Conservation (phyloP, 805 yeast species). For the Kuraishia capsulata region DNA sequence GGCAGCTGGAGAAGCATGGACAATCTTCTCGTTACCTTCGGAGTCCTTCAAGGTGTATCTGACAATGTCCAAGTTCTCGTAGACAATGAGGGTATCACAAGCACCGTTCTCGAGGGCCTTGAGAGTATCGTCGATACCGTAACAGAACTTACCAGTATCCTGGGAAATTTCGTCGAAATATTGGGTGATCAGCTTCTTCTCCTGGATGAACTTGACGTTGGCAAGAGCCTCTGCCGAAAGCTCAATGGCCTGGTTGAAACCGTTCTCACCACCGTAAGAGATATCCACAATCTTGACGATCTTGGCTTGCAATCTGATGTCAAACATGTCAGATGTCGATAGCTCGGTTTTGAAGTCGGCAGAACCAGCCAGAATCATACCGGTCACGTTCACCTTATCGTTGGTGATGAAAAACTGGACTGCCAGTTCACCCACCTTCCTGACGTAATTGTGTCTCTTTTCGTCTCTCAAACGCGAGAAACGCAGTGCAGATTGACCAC, state of each 20-base stretch:
- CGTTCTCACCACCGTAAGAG: conserved; percentile 98
- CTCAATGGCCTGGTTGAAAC: conserved; percentile 98
- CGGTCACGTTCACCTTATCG: conserved; percentile 91
- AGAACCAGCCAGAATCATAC: conserved; percentile 94
- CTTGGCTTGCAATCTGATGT: conserved; percentile 77
- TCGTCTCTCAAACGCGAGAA: conserved; percentile 98
- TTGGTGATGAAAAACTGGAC: conserved; percentile 93
- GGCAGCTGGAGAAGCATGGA: conserved; percentile 63
- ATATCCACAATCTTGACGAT: conserved; percentile 91
- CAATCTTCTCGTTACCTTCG: conserved; percentile 70
- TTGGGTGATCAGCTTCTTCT: conserved; percentile 84
- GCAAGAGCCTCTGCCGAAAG: conserved; percentile 94
- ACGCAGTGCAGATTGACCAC: conserved; percentile 99
- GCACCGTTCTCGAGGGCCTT: conserved; percentile 97
- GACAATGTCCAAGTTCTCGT: conserved; percentile 79
- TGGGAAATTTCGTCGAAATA: conserved; percentile 97
- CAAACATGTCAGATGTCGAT: conserved; percentile 88
- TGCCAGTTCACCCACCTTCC: conserved; percentile 97
- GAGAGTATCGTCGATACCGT: conserved; percentile 92
- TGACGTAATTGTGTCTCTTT: conserved; percentile 95
- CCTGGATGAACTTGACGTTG: conserved; percentile 96
- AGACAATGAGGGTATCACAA: conserved; percentile 84
- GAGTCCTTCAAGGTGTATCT: conserved; percentile 80
- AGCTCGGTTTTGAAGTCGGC: conserved; percentile 98
- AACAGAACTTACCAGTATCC: conserved; percentile 96